These are phyloP conservation scores for Exophiala aquamarina DNA, from an alignment of 2,329 filamentous ascomycete genomes.

Conservation along the genomic window DNA sequence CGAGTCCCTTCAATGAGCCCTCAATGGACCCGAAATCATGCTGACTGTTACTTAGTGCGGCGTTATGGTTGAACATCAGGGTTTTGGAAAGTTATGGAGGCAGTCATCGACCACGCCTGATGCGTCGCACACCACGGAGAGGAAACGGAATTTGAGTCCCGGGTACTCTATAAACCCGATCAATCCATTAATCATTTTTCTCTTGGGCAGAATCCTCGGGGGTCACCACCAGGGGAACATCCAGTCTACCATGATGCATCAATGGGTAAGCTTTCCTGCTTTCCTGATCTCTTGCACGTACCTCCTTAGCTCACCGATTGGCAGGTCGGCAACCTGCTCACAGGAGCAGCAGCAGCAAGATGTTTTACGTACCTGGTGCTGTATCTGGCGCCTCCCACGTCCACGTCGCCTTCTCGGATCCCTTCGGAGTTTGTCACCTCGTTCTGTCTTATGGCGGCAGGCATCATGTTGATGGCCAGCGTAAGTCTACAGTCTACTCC, in stretches of 20 bases:
- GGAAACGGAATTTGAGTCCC: constrained; percentile 37
- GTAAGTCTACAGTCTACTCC: constrained; percentile 9
- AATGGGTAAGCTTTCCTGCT: constrained; percentile 53
- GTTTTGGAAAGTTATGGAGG: constrained; percentile 67
- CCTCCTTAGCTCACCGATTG: neutral
- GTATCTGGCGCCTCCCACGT: constrained; percentile 72
- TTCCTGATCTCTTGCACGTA: no score
- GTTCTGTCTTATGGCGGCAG: constrained; percentile 75
- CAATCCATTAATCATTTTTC: constrained; percentile 72
- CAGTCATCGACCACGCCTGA: constrained; percentile 40
- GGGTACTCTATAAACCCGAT: constrained; percentile 71
- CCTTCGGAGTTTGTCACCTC: constrained; percentile 75
- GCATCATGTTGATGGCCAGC: constrained; percentile 79
- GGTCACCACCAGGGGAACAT: constrained; percentile 72
- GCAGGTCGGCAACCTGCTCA: constrained; percentile 51
- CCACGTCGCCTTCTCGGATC: constrained; percentile 71
- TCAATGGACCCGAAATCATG: constrained; percentile 11
- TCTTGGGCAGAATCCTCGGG: constrained; percentile 81
- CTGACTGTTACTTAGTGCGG: constrained; percentile 56
- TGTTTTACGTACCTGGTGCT: constrained; percentile 69
- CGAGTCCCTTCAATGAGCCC: constrained; percentile 35
- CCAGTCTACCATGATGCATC: constrained; percentile 78
- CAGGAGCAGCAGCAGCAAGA: constrained; percentile 69
- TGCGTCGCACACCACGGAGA: constrained; percentile 33
- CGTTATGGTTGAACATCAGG: constrained; percentile 77